These are phyloP conservation scores for Mycena capillaripes DNA, from an alignment of 768 basidiomycete genomes.

Conservation along the genomic window DNA sequence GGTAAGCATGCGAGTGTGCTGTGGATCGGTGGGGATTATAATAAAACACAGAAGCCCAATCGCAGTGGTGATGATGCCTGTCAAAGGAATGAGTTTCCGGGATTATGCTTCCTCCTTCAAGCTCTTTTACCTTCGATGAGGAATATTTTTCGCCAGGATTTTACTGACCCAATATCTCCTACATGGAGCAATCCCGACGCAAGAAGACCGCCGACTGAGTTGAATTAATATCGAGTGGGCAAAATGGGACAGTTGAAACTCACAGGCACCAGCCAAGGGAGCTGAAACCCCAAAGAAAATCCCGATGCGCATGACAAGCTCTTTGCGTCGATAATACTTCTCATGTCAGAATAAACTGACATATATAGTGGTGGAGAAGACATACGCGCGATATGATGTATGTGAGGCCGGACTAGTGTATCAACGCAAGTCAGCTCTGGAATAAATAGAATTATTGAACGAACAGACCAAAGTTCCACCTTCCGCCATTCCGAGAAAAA, in stretches of 20 bases:
- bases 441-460: constrained; percentile 4
- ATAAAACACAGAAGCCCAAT: constrained; percentile 52
- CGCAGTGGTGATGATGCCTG: constrained; percentile 54
- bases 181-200: constrained; percentile 52
- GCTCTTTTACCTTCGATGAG: constrained; percentile 53
- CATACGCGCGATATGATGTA: constrained; percentile 55
- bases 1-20: constrained; percentile 49
- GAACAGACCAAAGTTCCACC: constrained; percentile 56
- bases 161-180: constrained; percentile 46
- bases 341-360: neutral
- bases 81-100: neutral
- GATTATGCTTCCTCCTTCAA: neutral
- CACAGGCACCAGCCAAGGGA: constrained; percentile 52
- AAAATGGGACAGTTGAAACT: constrained; percentile 22
- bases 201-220: constrained; percentile 53
- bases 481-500: constrained; percentile 58
- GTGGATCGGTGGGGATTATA: constrained; percentile 53
- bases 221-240: neutral
- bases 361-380: neutral
- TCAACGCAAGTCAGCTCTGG: neutral
- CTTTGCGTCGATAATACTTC: constrained; percentile 53
- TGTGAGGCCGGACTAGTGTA: constrained; percentile 51
- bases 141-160: constrained; percentile 58
- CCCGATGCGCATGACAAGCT: constrained; percentile 52
- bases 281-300: constrained; percentile 53